Evolutionary conservation across 805 yeast genomes (phyloP), one percentile per base, ranked within the genome.

Genomic region (Lachancea cidri): DNA sequence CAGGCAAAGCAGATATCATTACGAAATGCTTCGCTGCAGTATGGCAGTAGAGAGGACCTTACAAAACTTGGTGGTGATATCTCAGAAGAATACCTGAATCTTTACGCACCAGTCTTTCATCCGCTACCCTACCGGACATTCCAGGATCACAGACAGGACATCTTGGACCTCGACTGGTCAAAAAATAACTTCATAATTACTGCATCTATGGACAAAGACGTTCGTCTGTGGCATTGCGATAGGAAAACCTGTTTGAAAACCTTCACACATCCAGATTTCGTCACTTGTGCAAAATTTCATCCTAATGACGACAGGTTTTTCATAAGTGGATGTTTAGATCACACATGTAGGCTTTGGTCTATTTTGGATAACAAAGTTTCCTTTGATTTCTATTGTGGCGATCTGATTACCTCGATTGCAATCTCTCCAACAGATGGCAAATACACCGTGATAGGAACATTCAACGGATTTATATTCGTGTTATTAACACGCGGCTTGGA

Each of bases 241-340:
- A 71, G 89, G 36, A 65, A 63, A 2, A 71, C 67, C 13, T 78
- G 86, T 38, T 65, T 89, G 14, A 73, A 82, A 36, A 71, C 79
- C 0, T 88, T 84, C 53, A 58, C 62, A 9, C 89, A 86, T 56
- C 73, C 79, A n/a, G 95, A 86, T 58, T 83, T 86, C 60, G 95
- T 87, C 2, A 83, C 96, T 0, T 69, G 81, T 7, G 84, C 84
- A 3, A 74, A 72, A 38, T 89, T 89, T 60, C 95, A 86, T 54
- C 94, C 93, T 1, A 66, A 67, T 1, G 97, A 89, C 62, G 96
- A 89, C 57, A 64, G 97, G 17, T 89, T 89, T 57, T 86, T 89
- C 58, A 58, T 83, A 2, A 80, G 88, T 48, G 91, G 95, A 4
- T 83, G 91, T 38, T 66, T 88, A 47, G 95, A 87, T 54, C 81